Percentiles rank a stretch among this genome's conserved stretches.
Conservation (phyloP, 1,284 basidiomycete species). For the Rhodotorula sp. region DNA sequence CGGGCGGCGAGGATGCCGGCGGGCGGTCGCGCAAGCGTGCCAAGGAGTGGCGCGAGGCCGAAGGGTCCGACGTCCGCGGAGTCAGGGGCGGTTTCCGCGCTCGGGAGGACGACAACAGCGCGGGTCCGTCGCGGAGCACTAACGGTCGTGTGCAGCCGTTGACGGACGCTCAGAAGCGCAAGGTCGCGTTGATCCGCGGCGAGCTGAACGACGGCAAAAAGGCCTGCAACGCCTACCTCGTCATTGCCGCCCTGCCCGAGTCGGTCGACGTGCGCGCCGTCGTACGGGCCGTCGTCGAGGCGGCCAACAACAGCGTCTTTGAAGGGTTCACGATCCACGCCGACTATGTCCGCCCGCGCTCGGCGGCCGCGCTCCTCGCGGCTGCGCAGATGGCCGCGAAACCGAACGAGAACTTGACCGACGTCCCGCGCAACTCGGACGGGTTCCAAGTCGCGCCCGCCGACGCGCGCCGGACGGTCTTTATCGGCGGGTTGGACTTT, state of each 20-base stretch:
- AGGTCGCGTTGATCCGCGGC: constrained; percentile 88
- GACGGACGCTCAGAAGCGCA: constrained; percentile 83
- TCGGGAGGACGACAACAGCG: constrained; percentile 25
- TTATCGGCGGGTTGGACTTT: constrained; percentile 92
- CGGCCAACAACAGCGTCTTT: constrained; percentile 70
- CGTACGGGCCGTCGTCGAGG: constrained; percentile 65
- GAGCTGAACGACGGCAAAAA: constrained; percentile 42
- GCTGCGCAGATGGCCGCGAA: constrained; percentile 38
- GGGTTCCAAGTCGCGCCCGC: constrained; percentile 31
- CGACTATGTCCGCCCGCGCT: constrained; percentile 60
- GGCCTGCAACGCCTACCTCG: constrained; percentile 71
- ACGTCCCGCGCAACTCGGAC: constrained; percentile 24
- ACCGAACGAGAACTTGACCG: constrained; percentile 25
- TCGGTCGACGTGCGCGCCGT: constrained; percentile 50
- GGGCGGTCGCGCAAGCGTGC: constrained; percentile 53
- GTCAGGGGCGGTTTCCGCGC: constrained; percentile 46
- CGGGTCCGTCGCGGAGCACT: not conserved
- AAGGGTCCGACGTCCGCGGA: constrained; percentile 34
- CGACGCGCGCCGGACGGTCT: constrained; percentile 68
- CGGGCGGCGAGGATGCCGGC: constrained; percentile 42
- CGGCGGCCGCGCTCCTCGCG: constrained; percentile 32
- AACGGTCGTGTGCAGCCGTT: constrained; percentile 51
- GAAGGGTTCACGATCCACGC: constrained; percentile 72
- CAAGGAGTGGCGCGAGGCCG: constrained; percentile 62
- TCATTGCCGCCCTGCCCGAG: constrained; percentile 65